These are phyloP conservation scores for Mucor plumbeus DNA, from an alignment of 371 early-diverging fungal genomes.

Conservation along the genomic window DNA sequence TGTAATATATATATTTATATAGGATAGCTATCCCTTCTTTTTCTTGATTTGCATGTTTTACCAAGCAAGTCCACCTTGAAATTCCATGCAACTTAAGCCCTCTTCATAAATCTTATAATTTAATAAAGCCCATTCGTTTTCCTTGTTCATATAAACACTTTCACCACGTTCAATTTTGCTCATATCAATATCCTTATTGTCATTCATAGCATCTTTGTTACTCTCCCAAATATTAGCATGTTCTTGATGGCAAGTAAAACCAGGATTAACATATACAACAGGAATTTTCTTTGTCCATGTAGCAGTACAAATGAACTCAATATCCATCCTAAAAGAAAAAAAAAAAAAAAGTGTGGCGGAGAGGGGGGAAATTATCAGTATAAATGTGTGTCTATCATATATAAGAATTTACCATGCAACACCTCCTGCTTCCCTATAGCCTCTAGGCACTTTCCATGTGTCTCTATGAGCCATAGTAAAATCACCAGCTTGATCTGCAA, in stretches of 20 bases:
- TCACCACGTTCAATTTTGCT: conserved; percentile 36
- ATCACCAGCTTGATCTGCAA: conserved; percentile 48
- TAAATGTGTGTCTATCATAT: background rate
- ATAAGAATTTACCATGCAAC: conserved; percentile 37
- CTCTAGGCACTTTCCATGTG: conserved; percentile 47
- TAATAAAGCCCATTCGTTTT: conserved; percentile 44
- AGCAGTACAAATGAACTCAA: conserved; percentile 51
- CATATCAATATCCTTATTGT: conserved; percentile 36
- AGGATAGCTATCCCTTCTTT: no score
- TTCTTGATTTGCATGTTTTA: background rate
- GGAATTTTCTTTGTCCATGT: conserved; percentile 46
- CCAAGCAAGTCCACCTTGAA: conserved; percentile 46
- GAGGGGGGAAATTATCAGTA: no score
- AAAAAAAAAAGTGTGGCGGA: background rate
- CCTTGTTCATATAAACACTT: conserved; percentile 39
- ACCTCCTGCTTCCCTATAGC: conserved; percentile 49
- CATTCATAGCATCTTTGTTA: conserved; percentile 29
- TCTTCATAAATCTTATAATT: conserved; percentile 36
- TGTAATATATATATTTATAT: background rate
- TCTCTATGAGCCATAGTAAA: conserved; percentile 54
- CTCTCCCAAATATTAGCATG: conserved; percentile 35
- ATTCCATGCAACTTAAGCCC: conserved; percentile 42
- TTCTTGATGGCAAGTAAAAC: conserved; percentile 51
- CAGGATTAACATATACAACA: conserved; percentile 35
- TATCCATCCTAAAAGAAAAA: conserved; percentile 35